Base-by-base conservation (phyloP, 2,329 filamentous ascomycete genomes). In the Neocucurbitaria cava region DNA sequence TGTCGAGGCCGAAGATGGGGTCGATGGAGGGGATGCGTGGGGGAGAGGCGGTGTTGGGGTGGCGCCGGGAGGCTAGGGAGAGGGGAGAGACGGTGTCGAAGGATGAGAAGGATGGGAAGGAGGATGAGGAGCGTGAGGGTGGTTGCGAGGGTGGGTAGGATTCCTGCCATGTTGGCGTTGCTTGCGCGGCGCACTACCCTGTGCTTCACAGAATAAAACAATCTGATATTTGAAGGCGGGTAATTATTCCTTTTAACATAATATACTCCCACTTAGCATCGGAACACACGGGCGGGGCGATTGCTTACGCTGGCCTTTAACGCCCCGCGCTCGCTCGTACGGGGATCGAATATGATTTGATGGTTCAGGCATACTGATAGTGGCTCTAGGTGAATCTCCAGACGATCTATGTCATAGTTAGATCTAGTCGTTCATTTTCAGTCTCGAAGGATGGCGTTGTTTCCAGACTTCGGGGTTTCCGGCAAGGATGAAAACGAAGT, bases 1-100 rank as follows among this genome's bases (percentile, higher is more conserved):
- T 61, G 46, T 61, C 54, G 26, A 52, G 18, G 17, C 51, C 47
- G 39, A 58, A 61, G 15, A 61, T 9, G 17, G 36, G 50, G 38
- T 58, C 58, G 33, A 42, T 43, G 8, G 58, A 54, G 18, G 54
- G 58, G 17, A 58, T 7, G 3, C 35, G 35, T 13, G 35, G 7
- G 3, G 35, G 35, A 11, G 11, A 18, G 5, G 35, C 35, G 20
- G n/a, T 18, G n/a, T 6, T 18, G 33, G 5, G 26, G 8, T n/a
- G 35, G 18, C 35, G 17, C 8, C 35, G 35, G 5, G 17, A 38
- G 20, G 35, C 35, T 38, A 38, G 4, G 5, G 5, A n/a, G 17
- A 38, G 35, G 4, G n/a, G 35, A 18, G 5, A 38, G 17, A n/a
- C 35, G 13, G 20, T 38, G 35, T 21, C 20, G 18, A 6, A 11